These are phyloP conservation scores for Bidens hawaiensis DNA, from an alignment of 140 eudicot species.

Conservation along the genomic window DNA sequence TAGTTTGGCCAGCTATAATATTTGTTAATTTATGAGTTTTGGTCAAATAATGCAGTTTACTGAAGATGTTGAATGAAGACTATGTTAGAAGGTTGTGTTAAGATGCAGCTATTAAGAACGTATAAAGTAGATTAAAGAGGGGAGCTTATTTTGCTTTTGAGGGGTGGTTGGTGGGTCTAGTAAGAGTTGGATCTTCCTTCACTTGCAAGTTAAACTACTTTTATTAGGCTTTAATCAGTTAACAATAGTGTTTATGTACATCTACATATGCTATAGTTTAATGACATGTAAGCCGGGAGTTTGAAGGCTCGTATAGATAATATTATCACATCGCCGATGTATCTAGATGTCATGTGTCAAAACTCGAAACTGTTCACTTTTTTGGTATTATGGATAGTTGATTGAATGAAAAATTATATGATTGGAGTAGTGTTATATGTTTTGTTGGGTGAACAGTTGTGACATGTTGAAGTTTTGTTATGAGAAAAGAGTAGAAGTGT, in stretches of 20 bases:
- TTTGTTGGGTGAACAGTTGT: not conserved
- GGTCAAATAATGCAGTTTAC: slow-evolving; percentile 24
- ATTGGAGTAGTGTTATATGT: not conserved
- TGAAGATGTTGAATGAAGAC: slow-evolving; percentile 19
- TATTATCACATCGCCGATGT: not conserved
- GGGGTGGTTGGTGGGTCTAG: slow-evolving; percentile 28
- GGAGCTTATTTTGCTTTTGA: slow-evolving; percentile 19
- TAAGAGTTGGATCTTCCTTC: slow-evolving; percentile 25
- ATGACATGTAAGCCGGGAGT: slow-evolving; percentile 1
- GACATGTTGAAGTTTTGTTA: not conserved
- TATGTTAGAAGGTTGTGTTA: slow-evolving; percentile 9
- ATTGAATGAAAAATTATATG: not conserved
- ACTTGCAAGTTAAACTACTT: slow-evolving; percentile 25
- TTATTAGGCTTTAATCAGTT: slow-evolving; percentile 3
- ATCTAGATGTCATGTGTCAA: not conserved
- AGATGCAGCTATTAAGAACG: slow-evolving; percentile 23
- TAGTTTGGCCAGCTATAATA: not conserved
- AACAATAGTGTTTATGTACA: slow-evolving; percentile 22
- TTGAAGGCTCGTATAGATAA: not conserved
- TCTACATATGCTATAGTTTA: not conserved
- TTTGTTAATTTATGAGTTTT: not conserved
- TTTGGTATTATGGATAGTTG: slow-evolving; percentile 5
- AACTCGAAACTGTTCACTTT: slow-evolving; percentile 1
- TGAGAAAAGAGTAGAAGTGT: not conserved
- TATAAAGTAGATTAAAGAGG: slow-evolving; percentile 19